Evolutionary conservation across 2,329 filamentous ascomycete species (phyloP).

Genomic region (Sclerotinia nivalis): DNA sequence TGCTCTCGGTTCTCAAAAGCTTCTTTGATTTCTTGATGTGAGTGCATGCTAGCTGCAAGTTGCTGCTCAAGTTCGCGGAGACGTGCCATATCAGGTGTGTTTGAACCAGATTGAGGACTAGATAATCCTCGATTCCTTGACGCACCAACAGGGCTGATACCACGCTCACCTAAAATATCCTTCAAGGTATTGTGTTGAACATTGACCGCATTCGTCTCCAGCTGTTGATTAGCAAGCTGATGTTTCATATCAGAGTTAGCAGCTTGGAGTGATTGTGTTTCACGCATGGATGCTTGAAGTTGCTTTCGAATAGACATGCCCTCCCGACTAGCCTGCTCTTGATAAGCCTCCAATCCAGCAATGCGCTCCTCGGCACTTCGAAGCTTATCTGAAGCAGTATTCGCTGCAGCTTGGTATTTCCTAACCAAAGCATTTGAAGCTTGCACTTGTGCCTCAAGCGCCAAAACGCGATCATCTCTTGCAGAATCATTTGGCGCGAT

Average conservation of each 20-base stretch:
- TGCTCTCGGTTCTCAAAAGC: constrained; percentile 77
- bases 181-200: constrained; percentile 94
- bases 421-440: constrained; percentile 77
- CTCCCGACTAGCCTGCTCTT: constrained; percentile 94
- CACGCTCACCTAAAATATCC: constrained; percentile 85
- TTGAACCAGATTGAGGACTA: constrained; percentile 72
- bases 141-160: constrained; percentile 70
- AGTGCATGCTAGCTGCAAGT: constrained; percentile 71
- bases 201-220: constrained; percentile 89
- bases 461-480: constrained; percentile 65
- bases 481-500: constrained; percentile 49
- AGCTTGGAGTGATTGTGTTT: constrained; percentile 78
- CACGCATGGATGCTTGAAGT: constrained; percentile 79
- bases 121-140: constrained; percentile 71
- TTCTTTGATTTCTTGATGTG: constrained; percentile 82
- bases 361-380: constrained; percentile 94
- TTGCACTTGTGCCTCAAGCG: constrained; percentile 78
- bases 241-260: constrained; percentile 81
- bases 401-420: constrained; percentile 86
- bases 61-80: constrained; percentile 87
- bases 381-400: constrained; percentile 82
- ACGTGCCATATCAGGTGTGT: constrained; percentile 75
- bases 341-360: constrained; percentile 92
- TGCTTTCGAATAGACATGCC: constrained; percentile 87
- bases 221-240: constrained; percentile 79